Evolutionary conservation across 2,329 filamentous ascomycete genomes (phyloP).

Genomic region (Calonectria henricotiae): DNA sequence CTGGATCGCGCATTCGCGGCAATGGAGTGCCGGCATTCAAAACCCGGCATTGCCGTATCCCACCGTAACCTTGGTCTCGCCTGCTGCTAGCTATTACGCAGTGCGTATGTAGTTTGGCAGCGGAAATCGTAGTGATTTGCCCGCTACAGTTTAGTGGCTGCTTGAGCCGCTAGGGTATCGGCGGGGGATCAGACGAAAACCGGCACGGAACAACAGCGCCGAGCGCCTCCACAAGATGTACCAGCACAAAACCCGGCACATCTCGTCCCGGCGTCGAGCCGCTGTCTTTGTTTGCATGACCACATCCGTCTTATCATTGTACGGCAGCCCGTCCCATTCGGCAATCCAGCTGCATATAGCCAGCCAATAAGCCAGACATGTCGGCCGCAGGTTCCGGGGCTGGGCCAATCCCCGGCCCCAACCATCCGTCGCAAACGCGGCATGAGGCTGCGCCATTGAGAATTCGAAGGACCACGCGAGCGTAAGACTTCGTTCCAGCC

Average conservation of each 20-base stretch:
- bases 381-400: constrained; percentile 5
- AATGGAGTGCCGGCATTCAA: constrained; percentile 7
- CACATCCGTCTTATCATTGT: not conserved
- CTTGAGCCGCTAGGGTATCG: not conserved
- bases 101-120: not conserved
- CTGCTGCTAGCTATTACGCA: not conserved
- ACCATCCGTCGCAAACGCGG: not conserved
- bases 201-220: constrained; percentile 23
- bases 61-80: not conserved
- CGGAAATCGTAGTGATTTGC: not conserved
- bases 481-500: not conserved
- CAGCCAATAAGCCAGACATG: not conserved
- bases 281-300: not conserved
- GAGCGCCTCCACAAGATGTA: not conserved
- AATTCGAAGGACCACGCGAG: constrained; percentile 8
- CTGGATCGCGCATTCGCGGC: not conserved
- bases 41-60: not conserved
- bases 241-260: constrained; percentile 20
- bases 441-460: not conserved
- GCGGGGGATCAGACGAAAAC: not conserved
- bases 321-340: not conserved
- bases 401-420: constrained; percentile 6
- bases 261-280: constrained; percentile 1
- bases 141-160: not conserved
- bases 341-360: constrained; percentile 1